Conservation (phyloP, 2,329 filamentous ascomycete genomes). For the Coniella lustricola region DNA sequence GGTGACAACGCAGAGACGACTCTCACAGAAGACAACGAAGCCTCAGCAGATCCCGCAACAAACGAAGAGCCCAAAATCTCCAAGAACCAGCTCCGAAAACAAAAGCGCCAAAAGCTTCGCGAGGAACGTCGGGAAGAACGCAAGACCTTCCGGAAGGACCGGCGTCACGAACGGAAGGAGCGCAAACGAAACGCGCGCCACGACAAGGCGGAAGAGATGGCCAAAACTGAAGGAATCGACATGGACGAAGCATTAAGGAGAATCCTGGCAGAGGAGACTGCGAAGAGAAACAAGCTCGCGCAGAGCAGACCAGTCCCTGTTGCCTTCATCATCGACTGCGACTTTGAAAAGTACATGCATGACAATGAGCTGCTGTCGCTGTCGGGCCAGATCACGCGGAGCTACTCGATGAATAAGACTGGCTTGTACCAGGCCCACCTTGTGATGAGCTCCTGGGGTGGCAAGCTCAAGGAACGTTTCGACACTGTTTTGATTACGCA, state of each 20-base stretch:
- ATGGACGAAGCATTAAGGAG: conserved; percentile 26
- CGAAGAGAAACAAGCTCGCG: conserved; percentile 22
- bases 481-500: conserved; percentile 70
- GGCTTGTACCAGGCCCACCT: conserved; percentile 63
- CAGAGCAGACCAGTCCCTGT: conserved; percentile 52
- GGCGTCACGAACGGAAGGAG: conserved; percentile 39
- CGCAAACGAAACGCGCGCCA: conserved; percentile 44
- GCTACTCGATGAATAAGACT: conserved; percentile 80
- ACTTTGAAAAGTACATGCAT: conserved; percentile 84
- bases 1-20: not conserved
- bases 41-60: not conserved
- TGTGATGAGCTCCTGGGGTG: conserved; percentile 70
- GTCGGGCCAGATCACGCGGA: conserved; percentile 74
- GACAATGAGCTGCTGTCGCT: conserved; percentile 81
- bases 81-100: conserved; percentile 80
- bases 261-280: conserved; percentile 22
- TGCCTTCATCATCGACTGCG: conserved; percentile 80
- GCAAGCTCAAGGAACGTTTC: conserved; percentile 69
- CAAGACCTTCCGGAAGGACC: conserved; percentile 47
- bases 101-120: conserved; percentile 65
- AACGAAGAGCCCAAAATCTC: conserved; percentile 44
- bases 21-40: not conserved
- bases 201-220: conserved; percentile 38
- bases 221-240: conserved; percentile 35
- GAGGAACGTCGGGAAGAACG: conserved; percentile 61